These are phyloP conservation scores for Metschnikowia drakensbergensis DNA, from an alignment of 805 yeast genomes.

Conservation along the genomic window DNA sequence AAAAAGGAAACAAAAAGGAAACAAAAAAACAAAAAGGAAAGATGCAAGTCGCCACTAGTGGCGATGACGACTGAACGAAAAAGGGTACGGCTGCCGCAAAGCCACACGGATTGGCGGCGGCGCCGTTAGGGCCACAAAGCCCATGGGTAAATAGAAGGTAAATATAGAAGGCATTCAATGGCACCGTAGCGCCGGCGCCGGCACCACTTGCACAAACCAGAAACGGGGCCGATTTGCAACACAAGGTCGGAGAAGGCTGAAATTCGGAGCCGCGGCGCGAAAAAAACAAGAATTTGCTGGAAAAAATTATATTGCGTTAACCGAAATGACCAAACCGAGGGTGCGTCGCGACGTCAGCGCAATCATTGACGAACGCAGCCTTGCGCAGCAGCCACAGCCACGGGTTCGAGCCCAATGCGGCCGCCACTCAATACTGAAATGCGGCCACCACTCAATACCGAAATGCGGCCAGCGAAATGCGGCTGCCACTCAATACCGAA, in stretches of 20 bases:
- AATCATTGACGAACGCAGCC: background rate
- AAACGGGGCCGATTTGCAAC: too few relatives aligned
- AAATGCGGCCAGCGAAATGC: too few relatives aligned
- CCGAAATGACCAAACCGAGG: slow-evolving; percentile 1
- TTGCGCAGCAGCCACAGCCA: background rate
- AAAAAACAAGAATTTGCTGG: background rate
- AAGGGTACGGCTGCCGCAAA: background rate
- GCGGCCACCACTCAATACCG: too few relatives aligned
- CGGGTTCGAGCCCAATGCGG: too few relatives aligned
- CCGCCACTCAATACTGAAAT: too few relatives aligned
- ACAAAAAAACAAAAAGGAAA: background rate
- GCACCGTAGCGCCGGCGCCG: background rate
- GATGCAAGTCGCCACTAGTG: background rate
- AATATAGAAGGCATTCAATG: background rate
- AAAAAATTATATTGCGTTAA: background rate
- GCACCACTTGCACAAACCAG: too few relatives aligned
- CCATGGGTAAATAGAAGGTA: slow-evolving; percentile 3
- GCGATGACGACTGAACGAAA: background rate
- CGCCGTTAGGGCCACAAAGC: background rate
- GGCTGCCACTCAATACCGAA: too few relatives aligned
- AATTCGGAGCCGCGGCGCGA: background rate
- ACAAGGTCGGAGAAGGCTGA: too few relatives aligned
- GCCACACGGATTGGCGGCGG: background rate
- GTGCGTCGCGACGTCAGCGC: slow-evolving; percentile 1
- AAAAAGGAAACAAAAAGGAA: background rate